Conservation (phyloP, 1,284 basidiomycete genomes). For the Volvariella volvacea region DNA sequence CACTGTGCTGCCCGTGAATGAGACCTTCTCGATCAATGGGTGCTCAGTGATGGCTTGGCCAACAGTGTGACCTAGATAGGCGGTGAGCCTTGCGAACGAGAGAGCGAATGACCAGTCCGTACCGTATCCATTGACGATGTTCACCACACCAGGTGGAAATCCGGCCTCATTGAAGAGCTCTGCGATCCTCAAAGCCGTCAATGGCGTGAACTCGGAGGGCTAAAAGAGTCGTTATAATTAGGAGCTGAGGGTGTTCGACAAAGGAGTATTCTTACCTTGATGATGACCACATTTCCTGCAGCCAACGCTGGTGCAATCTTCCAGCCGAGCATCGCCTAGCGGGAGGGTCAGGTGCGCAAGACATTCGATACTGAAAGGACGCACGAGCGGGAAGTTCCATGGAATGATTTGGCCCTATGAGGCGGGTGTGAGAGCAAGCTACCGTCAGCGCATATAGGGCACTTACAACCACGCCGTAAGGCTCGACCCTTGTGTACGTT, state of each 20-base stretch:
- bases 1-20: slow-evolving; percentile 66
- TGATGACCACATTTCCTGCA: slow-evolving; percentile 71
- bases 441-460: not conserved
- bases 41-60: slow-evolving; percentile 54
- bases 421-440: not conserved
- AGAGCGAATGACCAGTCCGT: slow-evolving; percentile 3
- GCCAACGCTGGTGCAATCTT: slow-evolving; percentile 82
- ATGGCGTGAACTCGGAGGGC: slow-evolving; percentile 83
- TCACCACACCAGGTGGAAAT: slow-evolving; percentile 61
- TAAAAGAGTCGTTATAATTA: not conserved
- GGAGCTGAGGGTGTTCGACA: not conserved
- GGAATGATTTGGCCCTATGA: slow-evolving; percentile 69
- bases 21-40: slow-evolving; percentile 51
- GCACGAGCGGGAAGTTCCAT: slow-evolving; percentile 45
- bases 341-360: not conserved
- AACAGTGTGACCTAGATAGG: slow-evolving; percentile 51
- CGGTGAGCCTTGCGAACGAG: no score
- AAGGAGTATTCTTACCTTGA: slow-evolving; percentile 40
- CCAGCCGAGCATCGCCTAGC: slow-evolving; percentile 56
- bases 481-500: slow-evolving; percentile 78
- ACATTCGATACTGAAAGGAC: not conserved
- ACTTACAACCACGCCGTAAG: slow-evolving; percentile 71
- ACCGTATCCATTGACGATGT: slow-evolving; percentile 73
- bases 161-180: slow-evolving; percentile 48
- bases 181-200: slow-evolving; percentile 60